Base-by-base conservation (phyloP, 805 yeast species). In the Starmera caribaea region DNA sequence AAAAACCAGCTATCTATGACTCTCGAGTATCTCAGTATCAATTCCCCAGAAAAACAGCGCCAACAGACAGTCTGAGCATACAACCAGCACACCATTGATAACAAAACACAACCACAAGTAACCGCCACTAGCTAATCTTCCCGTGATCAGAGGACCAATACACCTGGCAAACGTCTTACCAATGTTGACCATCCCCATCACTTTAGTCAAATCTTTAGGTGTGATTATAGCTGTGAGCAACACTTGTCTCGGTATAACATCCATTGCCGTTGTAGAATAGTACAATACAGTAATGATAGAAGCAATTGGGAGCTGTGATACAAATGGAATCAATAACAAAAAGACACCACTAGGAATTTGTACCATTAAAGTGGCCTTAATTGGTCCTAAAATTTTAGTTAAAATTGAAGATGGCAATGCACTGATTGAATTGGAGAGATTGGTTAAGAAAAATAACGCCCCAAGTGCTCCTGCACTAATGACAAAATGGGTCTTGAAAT, bases 211-310 rank as follows among this genome's bases (percentile, higher is more conserved):
- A 37, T 85, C 92, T 10, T 66, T 58, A 11, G 72, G 69, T 13
- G 70, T 68, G 32, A 88, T 76, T 16, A 86, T 64, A 3, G 83
- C 69, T 0, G 94, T 79, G 37, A 88, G 60, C 32, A 88, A 65
- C 8, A 87, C 74, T 59, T 87, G 96, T 38, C 97, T 73, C 7
- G 96, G 96, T 3, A 87, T 92, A 26, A 87, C 95, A 55, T 88
- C 97, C 89, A 88, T 86, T 2, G 89, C 76, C 2, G 79, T 68
- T 1, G 86, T 74, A 3, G 79, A 62, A 43, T 77, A 78, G 46
- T 84, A 76, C 21, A 73, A 54, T 16, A 79, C 47, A 29, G 82
- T 63, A 6, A 76, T 58, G 0, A 62, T 40, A 24, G 82, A 66
- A 0, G 90, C 82, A 2, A 52, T 36, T 0, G 55, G 43, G n/a